A percentile compares a stretch with the other conserved stretches of the same genome.
phyloP scores from a whole-genome alignment of 257 asterid species.

The Osmanthus fragrans region DNA sequence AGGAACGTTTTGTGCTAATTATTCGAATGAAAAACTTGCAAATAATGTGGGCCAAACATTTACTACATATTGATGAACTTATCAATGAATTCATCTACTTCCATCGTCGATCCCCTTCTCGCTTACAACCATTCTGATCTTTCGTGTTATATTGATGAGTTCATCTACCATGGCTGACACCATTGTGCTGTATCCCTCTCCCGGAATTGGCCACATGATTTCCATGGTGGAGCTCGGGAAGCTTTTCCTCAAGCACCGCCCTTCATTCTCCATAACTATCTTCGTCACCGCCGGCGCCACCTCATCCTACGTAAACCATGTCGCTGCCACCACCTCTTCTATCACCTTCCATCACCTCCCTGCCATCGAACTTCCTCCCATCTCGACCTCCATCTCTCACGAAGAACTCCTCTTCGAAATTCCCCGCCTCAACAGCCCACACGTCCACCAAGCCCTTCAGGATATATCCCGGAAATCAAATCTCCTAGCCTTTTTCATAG shows the following conservation, averaged over 20 bases:
- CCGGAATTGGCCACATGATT: not conserved
- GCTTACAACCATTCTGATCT: too few relatives aligned
- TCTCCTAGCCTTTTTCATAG: constrained; percentile 37
- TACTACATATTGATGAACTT: too few relatives aligned
- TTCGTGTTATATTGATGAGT: too few relatives aligned
- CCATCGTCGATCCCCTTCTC: too few relatives aligned
- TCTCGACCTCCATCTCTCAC: constrained; percentile 2
- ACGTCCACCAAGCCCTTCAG: constrained; percentile 25
- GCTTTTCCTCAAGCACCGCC: not conserved
- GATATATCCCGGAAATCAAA: constrained; percentile 25
- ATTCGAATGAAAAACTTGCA: too few relatives aligned
- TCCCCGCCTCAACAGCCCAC: constrained; percentile 39
- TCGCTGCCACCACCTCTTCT: constrained; percentile 6
- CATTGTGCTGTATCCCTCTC: not conserved
- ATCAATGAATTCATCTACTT: too few relatives aligned
- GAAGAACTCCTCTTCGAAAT: constrained; percentile 34
- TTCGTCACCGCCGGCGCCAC: constrained; percentile 26
- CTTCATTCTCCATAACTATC: not conserved
- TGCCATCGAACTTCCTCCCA: constrained; percentile 20
- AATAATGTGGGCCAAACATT: too few relatives aligned
- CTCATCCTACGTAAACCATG: constrained; percentile 6
- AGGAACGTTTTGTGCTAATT: too few relatives aligned
- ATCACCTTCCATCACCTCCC: constrained; percentile 38
- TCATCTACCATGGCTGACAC: not conserved
- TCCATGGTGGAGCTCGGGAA: not conserved